Base-by-base conservation (phyloP, 2,329 filamentous ascomycete species). In the Leptosphaerulina australis region DNA sequence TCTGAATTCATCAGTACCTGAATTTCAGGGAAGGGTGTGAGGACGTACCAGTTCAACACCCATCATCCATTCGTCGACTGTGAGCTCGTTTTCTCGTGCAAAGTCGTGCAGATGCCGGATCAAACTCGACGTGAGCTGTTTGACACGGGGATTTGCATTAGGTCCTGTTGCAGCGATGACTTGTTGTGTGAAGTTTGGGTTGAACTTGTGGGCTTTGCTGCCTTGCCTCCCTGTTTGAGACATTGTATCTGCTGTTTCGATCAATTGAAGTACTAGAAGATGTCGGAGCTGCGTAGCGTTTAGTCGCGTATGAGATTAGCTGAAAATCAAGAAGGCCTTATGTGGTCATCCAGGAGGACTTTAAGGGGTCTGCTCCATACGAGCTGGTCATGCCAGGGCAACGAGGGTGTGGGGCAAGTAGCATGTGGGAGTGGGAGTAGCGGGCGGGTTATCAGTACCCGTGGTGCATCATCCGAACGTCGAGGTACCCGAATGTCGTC, bases 81-180 rank as follows among this genome's bases (percentile, higher is more conserved):
- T 90, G 40, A 91, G 82, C 73, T 91, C 87, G 63, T 89, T 84
- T 65, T 91, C 88, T 49, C 88, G 83, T 51, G 84, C 82, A 70
- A 91, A 91, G 73, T 91, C 87, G 77, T 92, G 88, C 47, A 92
- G 78, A 75, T 91, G 88, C 46, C 77, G 79, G 71, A 91, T 85
- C 60, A 91, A 74, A 24, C 83, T 78, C 45, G 79, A 73, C 55
- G 91, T 76, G 60, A 91, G 78, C 60, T 83, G 77, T 51, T 85
- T 80, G 62, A 85, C 80, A 49, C 88, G 80, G 46, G 87, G 83
- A 33, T 80, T 76, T 11, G 84, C 84, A 63, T 88, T 85, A 58
- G 87, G 85, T 36, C 86, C 85, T 77, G 90, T 91, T 59, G 85
- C 81, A 58, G 88, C 82, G 68, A 91, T 79, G 71, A 91, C 87